Evolutionary conservation across 2,329 filamentous ascomycete genomes (phyloP), one percentile per base, ranked within the genome.

Genomic region (Aspergillus sergii): DNA sequence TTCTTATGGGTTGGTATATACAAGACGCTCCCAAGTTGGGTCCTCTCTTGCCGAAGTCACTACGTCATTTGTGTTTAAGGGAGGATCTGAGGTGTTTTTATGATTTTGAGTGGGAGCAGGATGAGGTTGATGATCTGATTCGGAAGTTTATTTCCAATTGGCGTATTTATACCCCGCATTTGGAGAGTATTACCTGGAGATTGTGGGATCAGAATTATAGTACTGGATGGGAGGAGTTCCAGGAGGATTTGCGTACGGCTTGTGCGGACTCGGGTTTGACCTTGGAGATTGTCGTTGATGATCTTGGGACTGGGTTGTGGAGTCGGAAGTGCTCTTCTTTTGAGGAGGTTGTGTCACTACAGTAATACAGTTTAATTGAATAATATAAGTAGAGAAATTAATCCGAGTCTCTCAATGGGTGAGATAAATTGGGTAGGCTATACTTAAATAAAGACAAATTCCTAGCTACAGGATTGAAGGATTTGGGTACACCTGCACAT

Each of bases 251-350:
- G 26, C 43, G 21, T 1, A 23, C 28, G 46, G 10, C 30, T 34
- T 58, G 55, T 58, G 30, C 19, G 12, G 30, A 55, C 7, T 14
- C 30, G 11, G 48, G 56, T 7, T 19, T 62, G 23, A 26, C 32
- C 32, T 21, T 62, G 45, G 23, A 46, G 3, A 19, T 62, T 8
- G 60, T 62, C 1, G 45, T 51, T 8, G 60, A 62, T 48, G 55
- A 62, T 53, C 55, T 62, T 32, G 55, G 53, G 12, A 23, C 55
- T 14, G 60, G 60, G 1, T 16, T 62, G 55, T 62, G 55, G 60
- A 50, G 36, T 12, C 41, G 41, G 41, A n/a, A 43, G 10, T 19
- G 1, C 7, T 21, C 19, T 43, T 12, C 41, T 43, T 21, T 5
- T 11, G 32, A 9, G 9, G 3, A 4, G 32, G 10, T 3, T 12